Conservation (phyloP, 2,329 filamentous ascomycete species). For the Pseudohalonectria lignicola region DNA sequence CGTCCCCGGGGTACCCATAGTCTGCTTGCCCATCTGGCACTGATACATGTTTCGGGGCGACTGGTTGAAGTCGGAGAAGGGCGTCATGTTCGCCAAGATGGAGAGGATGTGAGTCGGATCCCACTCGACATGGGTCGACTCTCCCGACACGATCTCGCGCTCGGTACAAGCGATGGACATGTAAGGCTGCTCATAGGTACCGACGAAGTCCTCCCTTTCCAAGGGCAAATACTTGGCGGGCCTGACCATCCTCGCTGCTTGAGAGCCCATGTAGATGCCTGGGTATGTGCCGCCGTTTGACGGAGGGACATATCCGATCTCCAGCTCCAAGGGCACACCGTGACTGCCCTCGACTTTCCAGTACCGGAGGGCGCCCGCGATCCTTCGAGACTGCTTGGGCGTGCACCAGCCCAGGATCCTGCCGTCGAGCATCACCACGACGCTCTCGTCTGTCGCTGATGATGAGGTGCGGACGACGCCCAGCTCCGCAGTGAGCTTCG, state of each 20-base stretch:
- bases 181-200: conserved; percentile 91
- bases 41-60: conserved; percentile 99
- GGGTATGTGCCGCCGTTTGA: conserved; percentile 92
- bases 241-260: conserved; percentile 75
- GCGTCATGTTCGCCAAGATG: conserved; percentile 96
- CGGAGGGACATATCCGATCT: conserved; percentile 83
- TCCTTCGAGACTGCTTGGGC: conserved; percentile 68
- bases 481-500: conserved; percentile 64
- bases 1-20: conserved; percentile 92
- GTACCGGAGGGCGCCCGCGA: conserved; percentile 78
- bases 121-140: conserved; percentile 88
- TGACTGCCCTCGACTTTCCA: conserved; percentile 91
- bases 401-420: conserved; percentile 83
- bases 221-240: conserved; percentile 88
- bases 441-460: conserved; percentile 69
- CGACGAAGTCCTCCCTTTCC: conserved; percentile 77
- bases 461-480: conserved; percentile 69
- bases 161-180: conserved; percentile 96
- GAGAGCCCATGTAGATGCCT: conserved; percentile 86
- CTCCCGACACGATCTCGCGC: conserved; percentile 73
- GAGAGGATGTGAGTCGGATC: conserved; percentile 95
- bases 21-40: conserved; percentile 99
- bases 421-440: conserved; percentile 84
- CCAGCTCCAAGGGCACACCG: conserved; percentile 69
- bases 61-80: conserved; percentile 98